Evolutionary conservation across 2,329 filamentous ascomycete genomes (phyloP), one percentile per base, ranked within the genome.

Genomic region (Penicillium sumatraense): DNA sequence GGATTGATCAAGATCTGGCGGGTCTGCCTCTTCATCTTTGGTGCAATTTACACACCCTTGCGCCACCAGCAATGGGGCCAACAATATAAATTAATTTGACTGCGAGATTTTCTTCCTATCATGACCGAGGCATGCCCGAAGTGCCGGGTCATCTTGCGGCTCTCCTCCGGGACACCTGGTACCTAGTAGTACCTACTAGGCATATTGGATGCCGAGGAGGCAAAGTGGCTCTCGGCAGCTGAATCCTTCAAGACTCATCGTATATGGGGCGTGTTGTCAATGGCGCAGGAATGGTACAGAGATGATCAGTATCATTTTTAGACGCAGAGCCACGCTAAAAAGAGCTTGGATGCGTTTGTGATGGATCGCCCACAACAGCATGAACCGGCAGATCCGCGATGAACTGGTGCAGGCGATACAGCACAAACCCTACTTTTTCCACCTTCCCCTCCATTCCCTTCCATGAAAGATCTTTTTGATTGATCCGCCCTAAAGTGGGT

Each of bases 331-430:
- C 9, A 36, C 41, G 54, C 23, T 53, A 51, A 58, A n/a, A 9
- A 31, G 42, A 27, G 38, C 16, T 38, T 18, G 23, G 29, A 46
- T 31, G 31, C 24, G 23, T 47, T 55, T 63, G 53, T 63, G 61
- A 63, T 40, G 21, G 49, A 63, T 63, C 61, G 52, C 33, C 58
- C 16, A 38, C 41, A 52, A 36, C 47, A 53, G 36, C 21, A 33
- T 38, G 42, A 41, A 56, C 50, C 23, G 57, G 53, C 36, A 57
- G 42, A 58, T 52, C 49, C 49, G 40, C 11, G 54, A 60, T 44
- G 57, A 23, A 50, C 46, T n/a, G 20, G 24, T 40, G 54, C 51
- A 56, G 42, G 33, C 18, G 41, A 55, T 11, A 44, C 14, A 29
- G 27, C 21, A 36, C 49, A 44, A 42, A 46, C 42, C 27, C 26